Conservation (phyloP, 495 filamentous ascomycete species). For the Aspergillus nidulans region DNA sequence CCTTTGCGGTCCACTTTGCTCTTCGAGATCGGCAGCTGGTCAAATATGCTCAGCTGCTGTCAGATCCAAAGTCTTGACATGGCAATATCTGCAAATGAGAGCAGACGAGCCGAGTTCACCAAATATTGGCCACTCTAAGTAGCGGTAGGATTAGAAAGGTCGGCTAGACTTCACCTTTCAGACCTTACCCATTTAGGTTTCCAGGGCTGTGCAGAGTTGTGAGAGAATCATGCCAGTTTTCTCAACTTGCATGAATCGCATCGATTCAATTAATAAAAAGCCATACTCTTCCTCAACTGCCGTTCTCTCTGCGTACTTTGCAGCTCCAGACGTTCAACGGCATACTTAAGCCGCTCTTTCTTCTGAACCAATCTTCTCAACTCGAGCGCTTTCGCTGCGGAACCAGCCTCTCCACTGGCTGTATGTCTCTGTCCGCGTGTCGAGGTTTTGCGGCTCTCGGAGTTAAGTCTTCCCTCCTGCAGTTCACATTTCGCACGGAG, state of each 20-base stretch:
- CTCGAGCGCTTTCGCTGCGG: slow-evolving; percentile 52
- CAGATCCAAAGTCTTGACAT: no score
- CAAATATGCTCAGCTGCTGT: no score
- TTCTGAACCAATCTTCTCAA: slow-evolving; percentile 63
- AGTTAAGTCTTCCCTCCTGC: slow-evolving; percentile 61
- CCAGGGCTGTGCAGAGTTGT: not conserved
- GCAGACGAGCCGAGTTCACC: no score
- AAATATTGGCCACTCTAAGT: no score
- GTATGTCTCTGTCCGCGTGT: slow-evolving; percentile 12
- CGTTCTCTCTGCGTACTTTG: slow-evolving; percentile 64
- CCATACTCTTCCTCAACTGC: slow-evolving; percentile 80
- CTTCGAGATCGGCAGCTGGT: no score
- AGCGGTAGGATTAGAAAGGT: no score
- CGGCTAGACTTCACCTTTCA: no score
- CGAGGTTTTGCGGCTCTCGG: slow-evolving; percentile 26
- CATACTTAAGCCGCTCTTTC: slow-evolving; percentile 75
- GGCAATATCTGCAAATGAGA: no score
- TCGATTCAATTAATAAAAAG: slow-evolving; percentile 31
- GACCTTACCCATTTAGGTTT: no score
- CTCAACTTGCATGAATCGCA: slow-evolving; percentile 1
- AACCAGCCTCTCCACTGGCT: slow-evolving; percentile 15
- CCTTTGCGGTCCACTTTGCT: no score
- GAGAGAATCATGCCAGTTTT: slow-evolving; percentile 9
- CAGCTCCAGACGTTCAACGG: slow-evolving; percentile 66
- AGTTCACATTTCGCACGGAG: slow-evolving; percentile 68